Conservation (phyloP, 331 rosid genomes). For the Malus hybrid region DNA sequence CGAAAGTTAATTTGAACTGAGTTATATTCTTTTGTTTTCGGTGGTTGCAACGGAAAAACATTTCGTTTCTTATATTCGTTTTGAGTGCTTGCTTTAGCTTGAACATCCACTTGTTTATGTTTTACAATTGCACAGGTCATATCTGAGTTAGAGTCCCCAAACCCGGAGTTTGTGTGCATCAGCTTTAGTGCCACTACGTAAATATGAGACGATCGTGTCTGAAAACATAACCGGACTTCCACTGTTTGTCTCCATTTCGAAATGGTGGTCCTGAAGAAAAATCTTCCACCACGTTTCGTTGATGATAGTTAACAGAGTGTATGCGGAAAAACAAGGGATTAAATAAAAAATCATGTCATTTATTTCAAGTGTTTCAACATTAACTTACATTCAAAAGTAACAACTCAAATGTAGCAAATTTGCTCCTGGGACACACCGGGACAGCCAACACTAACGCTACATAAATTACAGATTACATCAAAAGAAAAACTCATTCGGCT, state of each 20-base stretch:
- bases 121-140: constrained; percentile 39
- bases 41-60: neutral
- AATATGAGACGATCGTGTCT: neutral
- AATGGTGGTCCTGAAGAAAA: neutral
- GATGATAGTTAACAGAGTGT: neutral
- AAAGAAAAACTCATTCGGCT: constrained; percentile 26
- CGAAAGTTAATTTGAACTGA: neutral
- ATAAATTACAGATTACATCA: neutral
- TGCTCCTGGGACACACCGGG: neutral
- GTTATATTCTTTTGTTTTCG: neutral
- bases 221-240: neutral
- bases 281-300: neutral
- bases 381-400: neutral
- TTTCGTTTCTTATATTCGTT: neutral
- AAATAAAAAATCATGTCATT: neutral
- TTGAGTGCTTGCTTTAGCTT: neutral
- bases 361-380: constrained; percentile 11
- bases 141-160: constrained; percentile 72
- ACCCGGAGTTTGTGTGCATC: constrained; percentile 27
- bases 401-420: neutral
- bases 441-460: constrained; percentile 6
- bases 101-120: neutral
- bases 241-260: neutral
- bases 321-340: neutral
- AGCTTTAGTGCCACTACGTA: neutral